Evolutionary conservation across 75 land plant genomes (phyloP).

Genomic region (Isoetes taiwanensis): DNA sequence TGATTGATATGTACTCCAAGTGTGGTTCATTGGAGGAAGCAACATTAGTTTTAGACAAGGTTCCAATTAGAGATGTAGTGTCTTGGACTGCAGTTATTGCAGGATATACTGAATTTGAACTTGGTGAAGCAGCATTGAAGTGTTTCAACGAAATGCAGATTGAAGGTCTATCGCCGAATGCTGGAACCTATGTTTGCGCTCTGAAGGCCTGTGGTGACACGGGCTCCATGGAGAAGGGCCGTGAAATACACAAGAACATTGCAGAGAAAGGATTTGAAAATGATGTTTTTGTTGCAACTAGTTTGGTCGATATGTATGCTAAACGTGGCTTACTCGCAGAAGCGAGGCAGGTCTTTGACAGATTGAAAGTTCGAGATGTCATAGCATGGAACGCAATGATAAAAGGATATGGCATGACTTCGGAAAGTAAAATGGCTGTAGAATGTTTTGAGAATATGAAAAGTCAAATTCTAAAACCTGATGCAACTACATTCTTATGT

Average conservation of each 20-base stretch:
- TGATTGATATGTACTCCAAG: slow-evolving; percentile 46
- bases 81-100: slow-evolving; percentile 57
- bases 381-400: too few species aligned
- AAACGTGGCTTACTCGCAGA: too few species aligned
- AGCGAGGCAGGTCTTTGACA: too few species aligned
- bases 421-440: slow-evolving; percentile 17
- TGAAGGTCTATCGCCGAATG: slow-evolving; percentile 21
- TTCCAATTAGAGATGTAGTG: slow-evolving; percentile 28
- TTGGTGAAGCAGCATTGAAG: too few species aligned
- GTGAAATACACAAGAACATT: slow-evolving; percentile 19
- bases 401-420: too few species aligned
- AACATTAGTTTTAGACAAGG: slow-evolving; percentile 20
- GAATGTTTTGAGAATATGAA: slow-evolving; percentile 18
- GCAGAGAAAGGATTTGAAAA: slow-evolving; percentile 19
- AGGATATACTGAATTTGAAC: slow-evolving; percentile 52
- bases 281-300: slow-evolving; percentile 28
- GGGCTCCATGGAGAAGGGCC: slow-evolving; percentile 6
- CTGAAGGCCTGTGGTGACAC: slow-evolving; percentile 18
- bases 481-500: slow-evolving; percentile 23
- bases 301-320: slow-evolving; percentile 33
- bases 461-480: slow-evolving; percentile 20
- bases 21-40: slow-evolving; percentile 43
- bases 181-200: slow-evolving; percentile 16
- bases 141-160: too few species aligned
- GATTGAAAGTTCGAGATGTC: too few species aligned